Percentiles rank a stretch among this genome's conserved stretches.
phyloP scores from a whole-genome alignment of 2,329 filamentous ascomycete species.

The Aspergillus floridensis region DNA sequence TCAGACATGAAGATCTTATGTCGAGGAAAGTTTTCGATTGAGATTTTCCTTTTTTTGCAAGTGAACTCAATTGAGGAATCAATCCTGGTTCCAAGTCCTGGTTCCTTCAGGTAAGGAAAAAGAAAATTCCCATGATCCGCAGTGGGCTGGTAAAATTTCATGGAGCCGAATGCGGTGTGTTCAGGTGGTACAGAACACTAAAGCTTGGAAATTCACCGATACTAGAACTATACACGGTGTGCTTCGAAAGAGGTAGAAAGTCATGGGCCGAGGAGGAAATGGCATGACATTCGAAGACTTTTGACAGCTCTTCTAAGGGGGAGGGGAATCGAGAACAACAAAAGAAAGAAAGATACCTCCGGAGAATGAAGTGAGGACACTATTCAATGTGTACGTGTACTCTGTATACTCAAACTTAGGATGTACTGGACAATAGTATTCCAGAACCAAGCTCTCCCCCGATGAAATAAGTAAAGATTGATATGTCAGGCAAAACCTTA shows the following conservation, averaged over 20 bases:
- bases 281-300: not conserved
- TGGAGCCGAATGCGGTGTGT: slow-evolving; percentile 19
- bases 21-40: not conserved
- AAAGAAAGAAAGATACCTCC: not conserved
- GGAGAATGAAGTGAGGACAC: too few relatives aligned
- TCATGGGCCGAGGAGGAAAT: not conserved
- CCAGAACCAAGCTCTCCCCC: too few relatives aligned
- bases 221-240: not conserved
- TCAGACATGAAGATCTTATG: too few relatives aligned
- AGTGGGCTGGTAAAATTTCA: slow-evolving; percentile 21
- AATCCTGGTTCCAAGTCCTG: not conserved
- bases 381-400: too few relatives aligned
- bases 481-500: not conserved
- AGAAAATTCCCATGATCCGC: slow-evolving; percentile 18
- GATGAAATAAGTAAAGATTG: not conserved
- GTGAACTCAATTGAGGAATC: not conserved
- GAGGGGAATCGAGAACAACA: not conserved
- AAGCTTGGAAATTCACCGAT: not conserved
- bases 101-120: not conserved
- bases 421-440: too few relatives aligned
- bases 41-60: not conserved
- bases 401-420: too few relatives aligned
- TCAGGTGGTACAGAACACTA: slow-evolving; percentile 8
- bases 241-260: slow-evolving; percentile 1
- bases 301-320: not conserved